Conservation (phyloP, 805 yeast species). For the Monosporozyma solicola region DNA sequence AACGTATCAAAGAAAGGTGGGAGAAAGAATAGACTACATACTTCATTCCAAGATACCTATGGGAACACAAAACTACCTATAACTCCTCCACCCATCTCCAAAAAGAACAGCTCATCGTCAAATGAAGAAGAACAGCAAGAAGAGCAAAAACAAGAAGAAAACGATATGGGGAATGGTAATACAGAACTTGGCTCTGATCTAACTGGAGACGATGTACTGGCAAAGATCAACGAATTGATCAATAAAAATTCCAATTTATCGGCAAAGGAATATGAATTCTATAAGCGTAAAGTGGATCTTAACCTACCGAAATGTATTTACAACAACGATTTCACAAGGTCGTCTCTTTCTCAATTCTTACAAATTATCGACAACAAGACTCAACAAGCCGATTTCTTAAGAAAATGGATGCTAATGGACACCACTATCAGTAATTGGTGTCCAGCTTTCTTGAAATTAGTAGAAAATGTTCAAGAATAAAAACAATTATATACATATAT, state of each 20-base stretch:
- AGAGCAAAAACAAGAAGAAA: too few relatives aligned
- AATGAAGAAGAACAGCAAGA: too few relatives aligned
- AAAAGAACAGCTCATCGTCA: background rate
- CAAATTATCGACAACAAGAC: slow-evolving; percentile 17
- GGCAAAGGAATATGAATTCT: slow-evolving; percentile 36
- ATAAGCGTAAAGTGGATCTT: slow-evolving; percentile 33
- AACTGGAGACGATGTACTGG: slow-evolving; percentile 13
- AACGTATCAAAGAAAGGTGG: slow-evolving; percentile 13
- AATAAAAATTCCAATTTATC: slow-evolving; percentile 28
- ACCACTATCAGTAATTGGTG: slow-evolving; percentile 59
- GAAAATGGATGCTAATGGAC: slow-evolving; percentile 48
- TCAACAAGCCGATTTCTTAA: slow-evolving; percentile 31
- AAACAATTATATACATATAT: too few relatives aligned
- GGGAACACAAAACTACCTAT: slow-evolving; percentile 15
- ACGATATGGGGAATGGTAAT: slow-evolving; percentile 1
- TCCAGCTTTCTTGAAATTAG: slow-evolving; percentile 50
- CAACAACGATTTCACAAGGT: slow-evolving; percentile 22
- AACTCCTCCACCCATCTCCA: slow-evolving; percentile 12
- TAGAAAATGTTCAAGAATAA: slow-evolving; percentile 28
- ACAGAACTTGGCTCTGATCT: background rate
- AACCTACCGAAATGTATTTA: slow-evolving; percentile 20
- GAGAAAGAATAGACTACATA: slow-evolving; percentile 3
- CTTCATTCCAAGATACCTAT: slow-evolving; percentile 11
- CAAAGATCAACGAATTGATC: slow-evolving; percentile 21
- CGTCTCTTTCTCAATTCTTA: slow-evolving; percentile 21